A percentile compares a stretch with the other conserved stretches of the same genome.
These are phyloP conservation scores for Tetradesmus obliquus DNA, from an alignment of 139 green algal species.

Conservation along the genomic window DNA sequence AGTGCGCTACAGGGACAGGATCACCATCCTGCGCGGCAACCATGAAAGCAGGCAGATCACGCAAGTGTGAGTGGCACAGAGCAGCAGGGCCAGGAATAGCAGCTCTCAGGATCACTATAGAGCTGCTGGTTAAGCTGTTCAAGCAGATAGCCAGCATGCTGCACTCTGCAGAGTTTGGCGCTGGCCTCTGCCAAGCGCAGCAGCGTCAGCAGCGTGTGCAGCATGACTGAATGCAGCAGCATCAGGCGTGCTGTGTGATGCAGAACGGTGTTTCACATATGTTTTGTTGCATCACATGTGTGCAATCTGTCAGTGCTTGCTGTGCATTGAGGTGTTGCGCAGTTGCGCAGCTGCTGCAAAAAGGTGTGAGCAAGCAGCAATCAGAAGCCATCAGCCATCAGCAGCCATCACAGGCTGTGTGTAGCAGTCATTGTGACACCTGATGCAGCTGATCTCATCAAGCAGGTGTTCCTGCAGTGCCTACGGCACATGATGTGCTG, in stretches of 20 bases:
- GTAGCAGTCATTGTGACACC: no score
- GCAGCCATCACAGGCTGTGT: no score
- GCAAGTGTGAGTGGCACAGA: slow-evolving; percentile 85
- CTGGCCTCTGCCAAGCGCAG: background rate
- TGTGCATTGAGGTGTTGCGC: background rate
- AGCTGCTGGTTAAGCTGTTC: background rate
- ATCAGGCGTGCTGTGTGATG: background rate
- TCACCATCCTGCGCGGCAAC: slow-evolving; percentile 99
- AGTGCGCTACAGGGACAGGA: slow-evolving; percentile 93
- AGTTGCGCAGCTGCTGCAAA: background rate
- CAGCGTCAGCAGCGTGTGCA: background rate
- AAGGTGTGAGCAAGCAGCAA: background rate
- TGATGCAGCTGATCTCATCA: background rate
- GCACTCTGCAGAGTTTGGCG: background rate
- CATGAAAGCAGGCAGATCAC: slow-evolving; percentile 99
- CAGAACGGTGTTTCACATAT: background rate
- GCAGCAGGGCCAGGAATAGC: background rate
- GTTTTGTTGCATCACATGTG: background rate
- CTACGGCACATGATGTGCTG: no score
- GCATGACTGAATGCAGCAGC: background rate
- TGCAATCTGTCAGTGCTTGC: background rate
- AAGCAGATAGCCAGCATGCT: background rate
- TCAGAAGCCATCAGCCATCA: background rate
- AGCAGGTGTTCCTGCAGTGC: no score
- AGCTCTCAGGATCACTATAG: background rate